These are phyloP conservation scores for Aureobasidium musti DNA, from an alignment of 2,329 filamentous ascomycete genomes.

Conservation along the genomic window DNA sequence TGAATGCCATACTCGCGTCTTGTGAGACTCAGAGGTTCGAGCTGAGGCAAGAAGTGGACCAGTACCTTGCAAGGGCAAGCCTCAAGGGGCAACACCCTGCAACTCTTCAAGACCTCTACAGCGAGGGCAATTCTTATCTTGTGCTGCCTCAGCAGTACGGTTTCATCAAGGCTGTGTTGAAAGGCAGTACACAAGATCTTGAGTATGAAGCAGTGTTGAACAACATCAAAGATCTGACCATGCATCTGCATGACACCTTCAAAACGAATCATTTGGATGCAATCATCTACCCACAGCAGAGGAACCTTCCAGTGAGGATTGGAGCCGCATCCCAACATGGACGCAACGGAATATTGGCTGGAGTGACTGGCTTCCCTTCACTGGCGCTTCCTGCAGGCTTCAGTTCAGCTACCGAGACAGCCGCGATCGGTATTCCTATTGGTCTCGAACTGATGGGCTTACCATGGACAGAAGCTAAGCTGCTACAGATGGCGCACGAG, in stretches of 20 bases:
- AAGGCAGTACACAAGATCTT: conserved; percentile 55
- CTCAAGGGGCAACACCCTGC: conserved; percentile 49
- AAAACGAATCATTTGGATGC: conserved; percentile 55
- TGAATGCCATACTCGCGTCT: conserved; percentile 49
- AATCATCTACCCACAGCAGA: conserved; percentile 65
- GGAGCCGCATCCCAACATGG: conserved; percentile 60
- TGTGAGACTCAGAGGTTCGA: conserved; percentile 65
- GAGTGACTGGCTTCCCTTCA: conserved; percentile 56
- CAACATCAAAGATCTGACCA: conserved; percentile 57
- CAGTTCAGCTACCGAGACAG: conserved; percentile 51
- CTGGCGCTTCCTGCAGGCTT: conserved; percentile 59
- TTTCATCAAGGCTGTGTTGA: conserved; percentile 54
- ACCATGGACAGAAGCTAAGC: conserved; percentile 57
- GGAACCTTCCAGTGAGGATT: conserved; percentile 62
- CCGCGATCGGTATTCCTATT: conserved; percentile 61
- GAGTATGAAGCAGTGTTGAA: conserved; percentile 53
- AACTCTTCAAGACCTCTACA: conserved; percentile 55
- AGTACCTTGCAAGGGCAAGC: conserved; percentile 55
- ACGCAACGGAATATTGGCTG: conserved; percentile 60
- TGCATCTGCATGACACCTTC: conserved; percentile 56
- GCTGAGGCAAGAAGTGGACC: conserved; percentile 57
- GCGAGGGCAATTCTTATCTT: conserved; percentile 53
- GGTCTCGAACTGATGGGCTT: conserved; percentile 65
- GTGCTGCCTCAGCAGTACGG: conserved; percentile 62
- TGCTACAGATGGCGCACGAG: conserved; percentile 57